A percentile compares a stretch with the other conserved stretches of the same genome.
These are phyloP conservation scores for Sugiyamaella marilandica DNA, from an alignment of 805 yeast species.

Conservation along the genomic window DNA sequence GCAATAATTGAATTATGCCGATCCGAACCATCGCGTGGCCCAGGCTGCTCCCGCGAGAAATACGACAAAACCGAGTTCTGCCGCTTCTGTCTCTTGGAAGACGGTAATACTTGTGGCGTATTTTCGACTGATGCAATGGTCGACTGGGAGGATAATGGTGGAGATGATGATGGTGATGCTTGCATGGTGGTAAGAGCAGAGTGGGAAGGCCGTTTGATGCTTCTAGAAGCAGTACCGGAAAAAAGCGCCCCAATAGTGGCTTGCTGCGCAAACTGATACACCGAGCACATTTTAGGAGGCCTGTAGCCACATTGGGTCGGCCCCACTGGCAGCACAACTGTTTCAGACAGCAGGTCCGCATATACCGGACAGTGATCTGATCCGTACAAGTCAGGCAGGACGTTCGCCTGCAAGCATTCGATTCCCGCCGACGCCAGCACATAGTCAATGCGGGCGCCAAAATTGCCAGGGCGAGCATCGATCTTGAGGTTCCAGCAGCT, in stretches of 20 bases:
- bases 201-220: not conserved
- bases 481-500: slow-evolving; percentile 89
- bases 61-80: not conserved
- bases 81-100: not conserved
- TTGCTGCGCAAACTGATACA: not conserved
- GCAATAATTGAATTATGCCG: not conserved
- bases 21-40: not conserved
- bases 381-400: slow-evolving; percentile 70
- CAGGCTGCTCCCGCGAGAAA: not conserved
- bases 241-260: not conserved
- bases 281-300: not conserved
- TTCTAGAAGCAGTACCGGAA: not conserved
- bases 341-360: slow-evolving; percentile 43
- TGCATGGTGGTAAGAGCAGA: not conserved
- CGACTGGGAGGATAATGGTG: too few relatives aligned
- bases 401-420: slow-evolving; percentile 42
- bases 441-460: slow-evolving; percentile 84
- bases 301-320: not conserved
- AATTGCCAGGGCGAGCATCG: slow-evolving; percentile 73
- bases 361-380: slow-evolving; percentile 94
- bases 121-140: not conserved
- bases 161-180: too few relatives aligned
- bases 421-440: slow-evolving; percentile 49
- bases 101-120: not conserved
- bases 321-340: not conserved